phyloP scores from a whole-genome alignment of 2,329 filamentous ascomycete genomes.

The Ophiocordyceps robertsii region DNA sequence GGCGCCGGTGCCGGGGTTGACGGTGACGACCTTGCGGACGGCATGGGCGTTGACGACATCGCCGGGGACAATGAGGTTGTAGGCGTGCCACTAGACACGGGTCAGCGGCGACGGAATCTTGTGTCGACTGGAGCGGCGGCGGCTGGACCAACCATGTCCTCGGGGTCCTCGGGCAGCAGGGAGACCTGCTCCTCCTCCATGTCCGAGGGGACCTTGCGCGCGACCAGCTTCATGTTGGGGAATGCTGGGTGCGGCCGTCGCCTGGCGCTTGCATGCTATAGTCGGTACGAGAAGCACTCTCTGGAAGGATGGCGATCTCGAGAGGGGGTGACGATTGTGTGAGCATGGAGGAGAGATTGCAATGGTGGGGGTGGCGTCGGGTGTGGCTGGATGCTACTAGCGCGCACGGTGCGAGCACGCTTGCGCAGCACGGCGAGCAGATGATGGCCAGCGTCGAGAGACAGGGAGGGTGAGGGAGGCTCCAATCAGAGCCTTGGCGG shows the following conservation, averaged over 20 bases:
- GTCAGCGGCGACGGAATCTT: background rate
- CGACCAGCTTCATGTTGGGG: constrained; percentile 25
- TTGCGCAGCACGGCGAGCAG: no score
- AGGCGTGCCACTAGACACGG: constrained; percentile 39
- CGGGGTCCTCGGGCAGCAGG: constrained; percentile 29
- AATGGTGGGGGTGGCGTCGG: no score
- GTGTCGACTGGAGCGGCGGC: background rate
- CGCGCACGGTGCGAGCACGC: no score
- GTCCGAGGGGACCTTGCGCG: constrained; percentile 22
- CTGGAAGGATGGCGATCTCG: no score
- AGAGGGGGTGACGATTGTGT: no score
- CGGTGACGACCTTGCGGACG: constrained; percentile 38
- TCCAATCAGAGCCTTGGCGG: no score
- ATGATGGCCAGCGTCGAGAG: no score
- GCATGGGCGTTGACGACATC: constrained; percentile 42
- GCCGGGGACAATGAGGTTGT: constrained; percentile 42
- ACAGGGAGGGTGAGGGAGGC: no score
- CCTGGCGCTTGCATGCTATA: background rate
- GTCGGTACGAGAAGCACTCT: no score
- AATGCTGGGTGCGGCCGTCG: background rate
- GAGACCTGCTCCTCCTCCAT: constrained; percentile 27
- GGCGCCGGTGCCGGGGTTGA: constrained; percentile 34
- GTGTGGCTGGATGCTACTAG: no score
- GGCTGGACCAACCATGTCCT: constrained; percentile 27
- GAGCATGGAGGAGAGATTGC: no score